Conservation (phyloP, 495 filamentous ascomycete species). For the Aspergillus ellipticus region DNA sequence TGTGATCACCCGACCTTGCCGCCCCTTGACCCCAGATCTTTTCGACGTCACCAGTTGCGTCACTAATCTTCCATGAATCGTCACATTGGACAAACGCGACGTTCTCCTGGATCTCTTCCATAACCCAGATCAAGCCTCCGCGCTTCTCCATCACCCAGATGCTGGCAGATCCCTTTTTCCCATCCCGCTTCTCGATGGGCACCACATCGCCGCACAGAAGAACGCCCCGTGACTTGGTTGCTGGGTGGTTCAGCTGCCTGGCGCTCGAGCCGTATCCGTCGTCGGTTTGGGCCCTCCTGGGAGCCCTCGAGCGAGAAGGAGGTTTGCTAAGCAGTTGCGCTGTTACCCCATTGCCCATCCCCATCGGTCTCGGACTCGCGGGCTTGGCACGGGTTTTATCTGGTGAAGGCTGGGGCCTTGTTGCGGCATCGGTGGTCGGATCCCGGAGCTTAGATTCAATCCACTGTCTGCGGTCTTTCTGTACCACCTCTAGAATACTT, state of each 20-base stretch:
- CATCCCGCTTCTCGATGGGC: conserved; percentile 92
- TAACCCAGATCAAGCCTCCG: conserved; percentile 91
- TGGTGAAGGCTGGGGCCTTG: conserved; percentile 33
- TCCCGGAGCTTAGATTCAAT: conserved; percentile 78
- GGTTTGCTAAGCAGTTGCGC: conserved; percentile 85
- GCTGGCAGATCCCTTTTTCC: conserved; percentile 83
- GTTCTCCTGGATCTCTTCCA: conserved; percentile 97
- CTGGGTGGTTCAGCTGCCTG: conserved; percentile 52
- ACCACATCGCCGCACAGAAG: conserved; percentile 95
- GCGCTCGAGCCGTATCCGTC: conserved; percentile 69
- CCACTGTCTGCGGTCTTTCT: conserved; percentile 82
- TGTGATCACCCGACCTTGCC: conserved; percentile 60
- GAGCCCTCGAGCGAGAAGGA: conserved; percentile 61
- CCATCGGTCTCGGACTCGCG: conserved; percentile 48
- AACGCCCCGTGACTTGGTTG: conserved; percentile 81
- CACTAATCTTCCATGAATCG: conserved; percentile 64
- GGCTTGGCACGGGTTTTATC: conserved; percentile 37
- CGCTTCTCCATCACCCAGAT: conserved; percentile 98
- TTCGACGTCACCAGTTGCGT: conserved; percentile 62
- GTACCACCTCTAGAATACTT: conserved; percentile 92
- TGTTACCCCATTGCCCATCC: conserved; percentile 75
- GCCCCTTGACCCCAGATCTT: conserved; percentile 77
- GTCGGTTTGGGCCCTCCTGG: conserved; percentile 64
- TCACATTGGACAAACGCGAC: conserved; percentile 71
- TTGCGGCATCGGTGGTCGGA: conserved; percentile 47